Base-by-base conservation (phyloP, 176 grass and related monocot genomes). In the Musa troglodytarum region DNA sequence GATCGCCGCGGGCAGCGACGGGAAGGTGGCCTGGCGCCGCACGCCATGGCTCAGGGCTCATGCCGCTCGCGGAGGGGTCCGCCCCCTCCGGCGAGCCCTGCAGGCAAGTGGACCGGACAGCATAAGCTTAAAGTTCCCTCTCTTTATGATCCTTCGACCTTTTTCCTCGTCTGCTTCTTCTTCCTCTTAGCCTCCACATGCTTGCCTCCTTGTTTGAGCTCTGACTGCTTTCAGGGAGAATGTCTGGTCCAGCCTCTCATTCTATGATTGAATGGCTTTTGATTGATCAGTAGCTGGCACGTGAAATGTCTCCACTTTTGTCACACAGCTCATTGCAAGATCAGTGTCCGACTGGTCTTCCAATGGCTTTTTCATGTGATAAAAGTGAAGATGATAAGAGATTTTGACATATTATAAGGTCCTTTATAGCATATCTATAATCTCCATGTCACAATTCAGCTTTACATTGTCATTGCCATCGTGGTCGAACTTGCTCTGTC, bases 1-100 rank as follows among this genome's bases (percentile, higher is more conserved):
- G 78, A 75, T 97, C 81, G 88, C 86, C 21, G 93, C 93, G 10
- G 93, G 93, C 24, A 97, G 93, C 78, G 83, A 97, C 83, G 93
- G 93, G 66, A 79, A 83, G 74, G 86, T 93, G 68, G 90, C 93
- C 29, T 97, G 93, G 93, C 90, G 93, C 74, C 85, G 93, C 65
- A 97, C 93, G 51, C 93, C 93, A 0, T 97, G 93, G 93, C 83
- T 92, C 67, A 85, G 90, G n/a, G 90, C 93, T 2, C 93, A 97
- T 79, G 89, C 93, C n/a, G 95, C 86, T 2, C 88, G 86, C 16
- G 90, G 88, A 20, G 85, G 88, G 23, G 87, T 92, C 8, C 86
- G 96, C 7, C 96, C 96, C 1, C 91, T 99, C 81, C 96, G 96
- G 0, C 91, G 96, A 21, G 83, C 88, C 1, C 86, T 99, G 69